These are phyloP conservation scores for Castanopsis chinensis DNA, from an alignment of 306 rosid genomes.

Conservation along the genomic window DNA sequence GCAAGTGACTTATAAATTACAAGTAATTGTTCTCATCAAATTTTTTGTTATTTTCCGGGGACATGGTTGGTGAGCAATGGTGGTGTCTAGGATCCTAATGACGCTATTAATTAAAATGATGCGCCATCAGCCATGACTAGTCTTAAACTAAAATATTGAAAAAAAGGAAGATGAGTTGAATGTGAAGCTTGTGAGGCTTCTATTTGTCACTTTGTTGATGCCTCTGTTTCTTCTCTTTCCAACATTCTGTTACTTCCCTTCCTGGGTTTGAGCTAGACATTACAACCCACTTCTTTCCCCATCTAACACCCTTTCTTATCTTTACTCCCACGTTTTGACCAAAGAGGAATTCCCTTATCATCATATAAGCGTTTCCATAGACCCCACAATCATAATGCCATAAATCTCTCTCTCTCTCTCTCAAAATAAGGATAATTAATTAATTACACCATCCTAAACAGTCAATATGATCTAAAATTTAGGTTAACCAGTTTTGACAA, in stretches of 20 bases:
- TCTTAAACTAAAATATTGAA: not conserved
- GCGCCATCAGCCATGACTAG: constrained; percentile 13
- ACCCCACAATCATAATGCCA: not conserved
- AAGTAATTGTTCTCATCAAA: not conserved
- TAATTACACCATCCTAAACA: not conserved
- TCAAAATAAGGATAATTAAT: not conserved
- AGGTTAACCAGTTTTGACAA: not conserved
- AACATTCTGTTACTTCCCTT: constrained; percentile 4
- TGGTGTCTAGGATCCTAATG: not conserved
- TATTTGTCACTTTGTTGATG: not conserved
- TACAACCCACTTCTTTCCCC: constrained; percentile 3
- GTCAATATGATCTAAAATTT: not conserved
- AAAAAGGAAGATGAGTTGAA: not conserved
- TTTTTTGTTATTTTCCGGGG: not conserved
- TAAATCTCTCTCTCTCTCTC: not conserved
- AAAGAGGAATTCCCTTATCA: not conserved
- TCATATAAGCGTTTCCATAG: not conserved
- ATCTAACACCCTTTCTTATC: not conserved
- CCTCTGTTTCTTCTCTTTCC: constrained; percentile 4
- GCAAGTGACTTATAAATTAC: not conserved
- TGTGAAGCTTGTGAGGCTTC: not conserved
- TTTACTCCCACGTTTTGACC: constrained; percentile 26
- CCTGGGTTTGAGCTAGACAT: constrained; percentile 17
- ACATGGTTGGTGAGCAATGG: not conserved
- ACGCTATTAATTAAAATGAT: constrained; percentile 4